A percentile compares a stretch with the other conserved stretches of the same genome.
Evolutionary conservation across 495 filamentous ascomycete species (phyloP).

Genomic region (Alectoria sarmentosa): DNA sequence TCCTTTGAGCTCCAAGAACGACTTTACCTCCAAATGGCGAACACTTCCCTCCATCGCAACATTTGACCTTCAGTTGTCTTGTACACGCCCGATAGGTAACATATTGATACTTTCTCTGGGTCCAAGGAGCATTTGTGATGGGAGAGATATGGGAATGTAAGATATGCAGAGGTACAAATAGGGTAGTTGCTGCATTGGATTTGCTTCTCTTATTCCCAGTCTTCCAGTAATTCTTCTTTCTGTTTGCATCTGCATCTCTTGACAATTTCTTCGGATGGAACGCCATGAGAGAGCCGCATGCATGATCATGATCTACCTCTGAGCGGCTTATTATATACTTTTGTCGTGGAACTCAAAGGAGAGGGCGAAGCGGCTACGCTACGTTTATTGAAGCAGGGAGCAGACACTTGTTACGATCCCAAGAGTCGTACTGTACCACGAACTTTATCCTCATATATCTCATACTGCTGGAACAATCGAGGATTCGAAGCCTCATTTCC

Average conservation of each 20-base stretch:
- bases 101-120: not conserved
- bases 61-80: not conserved
- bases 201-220: not conserved
- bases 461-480: not conserved
- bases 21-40: constrained; percentile 17
- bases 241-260: not conserved
- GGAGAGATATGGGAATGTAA: not conserved
- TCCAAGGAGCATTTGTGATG: not conserved
- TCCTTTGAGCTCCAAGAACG: not conserved
- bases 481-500: not conserved
- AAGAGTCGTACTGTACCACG: not conserved
- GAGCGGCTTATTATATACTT: not conserved
- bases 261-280: not conserved
- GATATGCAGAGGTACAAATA: constrained; percentile 4
- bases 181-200: not conserved
- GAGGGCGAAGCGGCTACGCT: not conserved
- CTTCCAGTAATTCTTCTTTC: not conserved
- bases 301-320: not conserved
- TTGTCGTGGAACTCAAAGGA: no score
- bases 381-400: not conserved
- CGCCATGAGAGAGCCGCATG: not conserved
- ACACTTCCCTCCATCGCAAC: constrained; percentile 6
- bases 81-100: constrained; percentile 4
- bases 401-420: not conserved
- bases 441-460: not conserved